Evolutionary conservation across 257 asterid genomes (phyloP).

Genomic region (Parsonsia alboflavescens): DNA sequence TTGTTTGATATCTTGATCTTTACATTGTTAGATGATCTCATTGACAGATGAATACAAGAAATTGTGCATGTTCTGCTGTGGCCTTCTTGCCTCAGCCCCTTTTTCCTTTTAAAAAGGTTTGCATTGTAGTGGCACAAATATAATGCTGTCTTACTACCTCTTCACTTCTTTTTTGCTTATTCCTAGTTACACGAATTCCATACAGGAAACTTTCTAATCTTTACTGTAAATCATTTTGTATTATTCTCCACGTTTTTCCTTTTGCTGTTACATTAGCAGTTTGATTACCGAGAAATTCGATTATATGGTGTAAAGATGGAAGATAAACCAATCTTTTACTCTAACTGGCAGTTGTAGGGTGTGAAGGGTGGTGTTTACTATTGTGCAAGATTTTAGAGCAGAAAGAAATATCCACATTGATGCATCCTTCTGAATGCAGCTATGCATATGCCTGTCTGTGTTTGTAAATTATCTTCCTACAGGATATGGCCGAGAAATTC

Average conservation of each 20-base stretch:
- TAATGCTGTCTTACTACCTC: not conserved
- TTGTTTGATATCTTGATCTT: not conserved
- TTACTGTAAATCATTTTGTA: not conserved
- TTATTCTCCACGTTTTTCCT: not conserved
- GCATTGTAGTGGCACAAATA: not conserved
- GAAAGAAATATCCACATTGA: no score
- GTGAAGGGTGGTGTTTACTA: no score
- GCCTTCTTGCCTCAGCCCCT: no score
- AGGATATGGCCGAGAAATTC: not conserved
- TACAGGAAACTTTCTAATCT: not conserved
- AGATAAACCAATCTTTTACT: not conserved
- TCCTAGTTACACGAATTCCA: not conserved
- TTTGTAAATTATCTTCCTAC: not conserved
- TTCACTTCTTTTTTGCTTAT: not conserved
- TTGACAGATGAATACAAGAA: not conserved
- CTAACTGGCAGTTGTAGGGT: no score
- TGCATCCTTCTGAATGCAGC: no score
- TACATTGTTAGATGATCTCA: not conserved
- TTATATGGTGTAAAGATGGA: not conserved
- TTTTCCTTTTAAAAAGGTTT: not conserved
- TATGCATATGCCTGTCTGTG: no score
- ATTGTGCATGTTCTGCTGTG: not conserved
- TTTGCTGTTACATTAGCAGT: not conserved
- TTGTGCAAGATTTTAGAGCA: no score
- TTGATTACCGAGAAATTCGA: not conserved